Conservation (phyloP, 108 stramenopile species). For the Fistulifera pelliculosa region DNA sequence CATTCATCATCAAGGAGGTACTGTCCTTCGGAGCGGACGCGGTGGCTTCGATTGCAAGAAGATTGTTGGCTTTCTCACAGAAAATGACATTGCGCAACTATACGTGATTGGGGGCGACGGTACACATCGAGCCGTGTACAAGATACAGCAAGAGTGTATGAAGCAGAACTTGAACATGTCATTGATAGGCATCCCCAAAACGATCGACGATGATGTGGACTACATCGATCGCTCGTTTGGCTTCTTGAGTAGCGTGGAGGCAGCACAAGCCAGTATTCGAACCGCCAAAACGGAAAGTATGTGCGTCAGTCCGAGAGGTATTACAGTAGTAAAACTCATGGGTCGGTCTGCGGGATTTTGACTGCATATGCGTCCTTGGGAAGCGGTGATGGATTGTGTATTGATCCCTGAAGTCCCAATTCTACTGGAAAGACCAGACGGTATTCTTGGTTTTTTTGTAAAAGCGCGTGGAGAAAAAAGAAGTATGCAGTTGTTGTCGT, state of each 20-base stretch:
- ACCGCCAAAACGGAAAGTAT: too few relatives aligned
- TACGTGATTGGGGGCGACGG: conserved; percentile 86
- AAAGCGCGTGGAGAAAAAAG: conserved; percentile 26
- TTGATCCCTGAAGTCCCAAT: conserved; percentile 85
- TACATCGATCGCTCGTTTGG: conserved; percentile 81
- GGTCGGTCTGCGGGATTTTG: too few relatives aligned
- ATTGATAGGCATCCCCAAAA: too few relatives aligned
- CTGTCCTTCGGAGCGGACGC: too few relatives aligned
- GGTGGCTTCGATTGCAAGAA: conserved; percentile 67
- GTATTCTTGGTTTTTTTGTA: conserved; percentile 60
- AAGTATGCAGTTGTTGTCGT: conserved; percentile 27
- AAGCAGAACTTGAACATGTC: conserved; percentile 32
- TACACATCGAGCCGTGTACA: conserved; percentile 66
- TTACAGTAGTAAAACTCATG: too few relatives aligned
- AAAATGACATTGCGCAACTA: conserved; percentile 38
- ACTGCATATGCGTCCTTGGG: conserved; percentile 76
- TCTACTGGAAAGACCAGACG: conserved; percentile 66
- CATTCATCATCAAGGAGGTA: too few relatives aligned
- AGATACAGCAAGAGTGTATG: conserved; percentile 36
- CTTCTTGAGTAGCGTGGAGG: conserved; percentile 69
- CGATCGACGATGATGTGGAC: conserved; percentile 80
- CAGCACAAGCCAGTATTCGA: conserved; percentile 66
- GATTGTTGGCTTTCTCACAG: conserved; percentile 36
- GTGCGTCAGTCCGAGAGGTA: too few relatives aligned
- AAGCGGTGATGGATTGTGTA: conserved; percentile 60